A percentile compares a stretch with the other conserved stretches of the same genome.
Evolutionary conservation across 371 early-diverging fungal species (phyloP).

Genomic region (Mortierella sp.): DNA sequence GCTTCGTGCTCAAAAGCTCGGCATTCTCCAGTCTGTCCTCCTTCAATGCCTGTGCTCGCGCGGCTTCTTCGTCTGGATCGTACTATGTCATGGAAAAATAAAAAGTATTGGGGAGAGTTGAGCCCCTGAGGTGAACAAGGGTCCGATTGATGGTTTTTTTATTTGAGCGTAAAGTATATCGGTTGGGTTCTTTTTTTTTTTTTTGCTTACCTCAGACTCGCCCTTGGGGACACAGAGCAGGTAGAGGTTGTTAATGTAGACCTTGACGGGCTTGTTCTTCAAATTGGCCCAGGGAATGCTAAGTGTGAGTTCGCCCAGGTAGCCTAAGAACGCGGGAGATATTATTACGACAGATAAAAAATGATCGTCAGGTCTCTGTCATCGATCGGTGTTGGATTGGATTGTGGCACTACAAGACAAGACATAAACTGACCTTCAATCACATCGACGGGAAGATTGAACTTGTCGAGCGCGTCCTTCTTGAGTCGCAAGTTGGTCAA

Average conservation of each 20-base stretch:
- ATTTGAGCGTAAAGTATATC: background rate
- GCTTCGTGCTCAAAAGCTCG: conserved; percentile 72
- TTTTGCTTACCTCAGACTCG: conserved; percentile 70
- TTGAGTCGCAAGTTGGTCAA: conserved; percentile 91
- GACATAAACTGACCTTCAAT: conserved; percentile 77
- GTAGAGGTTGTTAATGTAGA: conserved; percentile 90
- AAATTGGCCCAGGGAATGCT: conserved; percentile 98
- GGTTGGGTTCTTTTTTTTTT: background rate
- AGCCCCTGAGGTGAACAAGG: background rate
- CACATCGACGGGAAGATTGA: conserved; percentile 95
- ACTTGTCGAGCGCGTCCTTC: conserved; percentile 93
- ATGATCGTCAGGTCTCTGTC: conserved; percentile 2
- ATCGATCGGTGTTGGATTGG: background rate
- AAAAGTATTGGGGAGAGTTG: background rate
- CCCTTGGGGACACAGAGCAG: conserved; percentile 89
- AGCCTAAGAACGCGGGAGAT: conserved; percentile 67
- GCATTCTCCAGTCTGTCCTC: conserved; percentile 86
- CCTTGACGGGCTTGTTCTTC: conserved; percentile 92
- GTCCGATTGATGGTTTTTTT: background rate
- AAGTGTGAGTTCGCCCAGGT: conserved; percentile 92
- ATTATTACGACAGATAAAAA: background rate
- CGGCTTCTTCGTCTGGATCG: conserved; percentile 87
- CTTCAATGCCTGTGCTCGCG: conserved; percentile 84
- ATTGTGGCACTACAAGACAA: background rate
- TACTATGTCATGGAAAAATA: conserved; percentile 52